Base-by-base conservation (phyloP, 495 filamentous ascomycete genomes). In the Podospora didyma region DNA sequence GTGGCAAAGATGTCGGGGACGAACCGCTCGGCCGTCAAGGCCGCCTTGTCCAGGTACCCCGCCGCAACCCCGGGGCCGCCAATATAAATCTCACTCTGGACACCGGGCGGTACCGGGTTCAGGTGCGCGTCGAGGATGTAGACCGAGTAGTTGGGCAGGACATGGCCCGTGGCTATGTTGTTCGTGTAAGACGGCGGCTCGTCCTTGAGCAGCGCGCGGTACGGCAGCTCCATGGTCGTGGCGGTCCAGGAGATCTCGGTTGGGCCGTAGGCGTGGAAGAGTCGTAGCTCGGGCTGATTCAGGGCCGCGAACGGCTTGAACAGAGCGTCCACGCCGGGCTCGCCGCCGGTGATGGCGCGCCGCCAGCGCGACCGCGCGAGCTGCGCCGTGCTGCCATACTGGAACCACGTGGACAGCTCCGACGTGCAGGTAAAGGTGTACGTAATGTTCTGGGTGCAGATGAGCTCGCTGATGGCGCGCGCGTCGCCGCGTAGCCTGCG, bases 71-170 rank as follows among this genome's bases (percentile, higher is more conserved):
- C 61, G 9, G 48, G 39, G 10, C 73, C 73, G 9, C 46, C 54
- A 34, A 72, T 60, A 54, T 51, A 68, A 7, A 75, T 59, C 48
- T 74, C 64, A 1, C 69, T 67, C 6, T 51, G 35, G 12, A 61
- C 52, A 2, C 62, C 67, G 3, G 53, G 17, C 1, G 71, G 70
- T 1, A 84, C 34, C 11, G 73, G 71, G 0, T 72, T 56, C 11
- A 73, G 7, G 1, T 62, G 28, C n/a, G 68, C 46, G 46, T 78
- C 75, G 7, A 79, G 53, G 24, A 82, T 66, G 51, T 73, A 75
- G 31, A 64, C 52, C 31, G 46, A 44, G 53, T 69, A 74, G 16
- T 73, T 67, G 2, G 62, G 62, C 2, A 62, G 39, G 17, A 56
- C 28, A 26, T 3, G 24, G 19, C 11, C 20, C 1, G 5, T 35